A percentile compares a stretch with the other conserved stretches of the same genome.
Evolutionary conservation across 2,329 filamentous ascomycete genomes (phyloP).

Genomic region (Aspergillus calidoustus): DNA sequence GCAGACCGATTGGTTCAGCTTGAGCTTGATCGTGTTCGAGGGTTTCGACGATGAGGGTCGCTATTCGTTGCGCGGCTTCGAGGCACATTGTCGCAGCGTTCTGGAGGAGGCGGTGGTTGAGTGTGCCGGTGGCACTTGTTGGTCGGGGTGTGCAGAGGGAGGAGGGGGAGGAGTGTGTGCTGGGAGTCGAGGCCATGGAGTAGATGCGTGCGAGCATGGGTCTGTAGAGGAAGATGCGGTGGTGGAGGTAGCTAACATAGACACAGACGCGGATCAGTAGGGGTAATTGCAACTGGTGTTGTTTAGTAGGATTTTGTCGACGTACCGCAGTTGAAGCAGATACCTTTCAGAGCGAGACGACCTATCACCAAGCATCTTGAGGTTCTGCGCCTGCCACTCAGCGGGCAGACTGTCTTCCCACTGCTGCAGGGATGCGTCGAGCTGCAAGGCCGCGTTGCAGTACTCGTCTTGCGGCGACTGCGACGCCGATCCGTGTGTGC

Average conservation of each 20-base stretch:
- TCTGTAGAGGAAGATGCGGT: slow-evolving; percentile 24
- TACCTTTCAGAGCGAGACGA: slow-evolving; percentile 10
- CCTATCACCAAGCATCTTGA: slow-evolving; percentile 15
- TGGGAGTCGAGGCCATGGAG: slow-evolving; percentile 12
- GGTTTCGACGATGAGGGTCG: slow-evolving; percentile 20
- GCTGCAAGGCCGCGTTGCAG: slow-evolving; percentile 19
- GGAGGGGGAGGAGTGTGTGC: too few species aligned
- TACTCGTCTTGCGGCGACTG: slow-evolving; percentile 27
- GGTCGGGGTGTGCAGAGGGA: neutral
- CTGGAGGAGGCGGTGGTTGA: slow-evolving; percentile 23
- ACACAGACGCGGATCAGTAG: slow-evolving; percentile 23
- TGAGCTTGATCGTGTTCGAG: neutral
- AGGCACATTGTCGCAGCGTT: slow-evolving; percentile 25
- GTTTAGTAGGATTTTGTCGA: neutral
- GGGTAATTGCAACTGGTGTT: neutral
- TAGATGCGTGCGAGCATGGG: slow-evolving; percentile 25
- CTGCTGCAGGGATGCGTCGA: slow-evolving; percentile 24
- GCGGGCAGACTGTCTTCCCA: slow-evolving; percentile 23
- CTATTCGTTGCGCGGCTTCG: slow-evolving; percentile 22
- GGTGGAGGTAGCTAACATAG: slow-evolving; percentile 20
- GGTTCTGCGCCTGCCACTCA: slow-evolving; percentile 15
- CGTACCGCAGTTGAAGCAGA: neutral
- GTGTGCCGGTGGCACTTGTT: neutral
- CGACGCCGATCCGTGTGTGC: slow-evolving; percentile 2
- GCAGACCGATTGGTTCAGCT: slow-evolving; percentile 16